Percentiles rank a stretch among this genome's conserved stretches.
Evolutionary conservation across 176 grass and related monocot species (phyloP).

Genomic region (Eremochloa ophiuroides): DNA sequence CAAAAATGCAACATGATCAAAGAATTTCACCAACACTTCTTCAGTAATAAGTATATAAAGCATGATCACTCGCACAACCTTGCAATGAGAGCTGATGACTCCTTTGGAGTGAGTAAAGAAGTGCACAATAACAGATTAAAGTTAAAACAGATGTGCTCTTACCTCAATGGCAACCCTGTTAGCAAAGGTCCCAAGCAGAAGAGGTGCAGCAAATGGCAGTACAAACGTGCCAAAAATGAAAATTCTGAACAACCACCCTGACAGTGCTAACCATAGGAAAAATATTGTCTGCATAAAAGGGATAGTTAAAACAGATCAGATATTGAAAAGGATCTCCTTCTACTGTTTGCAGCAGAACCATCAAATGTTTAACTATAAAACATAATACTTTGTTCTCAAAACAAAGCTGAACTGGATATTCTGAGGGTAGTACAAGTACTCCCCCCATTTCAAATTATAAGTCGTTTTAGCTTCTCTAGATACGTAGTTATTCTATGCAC

Average conservation of each 20-base stretch:
- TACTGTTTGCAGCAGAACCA: neutral
- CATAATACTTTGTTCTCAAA: neutral
- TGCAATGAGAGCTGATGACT: neutral
- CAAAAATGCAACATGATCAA: neutral
- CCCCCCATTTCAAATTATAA: too few species aligned
- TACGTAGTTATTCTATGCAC: too few species aligned
- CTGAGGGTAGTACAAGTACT: neutral
- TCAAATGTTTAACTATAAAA: neutral
- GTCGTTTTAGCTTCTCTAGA: too few species aligned
- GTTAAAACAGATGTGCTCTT: neutral
- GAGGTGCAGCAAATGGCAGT: constrained; percentile 74
- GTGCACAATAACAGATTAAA: neutral
- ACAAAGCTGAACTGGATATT: neutral
- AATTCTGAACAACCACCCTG: constrained; percentile 94
- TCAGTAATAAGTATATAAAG: neutral
- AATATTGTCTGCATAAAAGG: constrained; percentile 64
- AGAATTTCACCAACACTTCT: neutral
- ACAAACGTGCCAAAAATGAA: constrained; percentile 78
- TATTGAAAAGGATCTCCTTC: neutral
- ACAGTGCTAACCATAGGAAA: constrained; percentile 80
- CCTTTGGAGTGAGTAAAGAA: neutral
- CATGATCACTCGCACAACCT: neutral
- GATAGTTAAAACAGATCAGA: neutral
- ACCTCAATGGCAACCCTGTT: constrained; percentile 89
- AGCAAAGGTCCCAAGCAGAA: constrained; percentile 83